Evolutionary conservation across 2,329 filamentous ascomycete species (phyloP).

Genomic region (Neopestalotiopsis sp.): DNA sequence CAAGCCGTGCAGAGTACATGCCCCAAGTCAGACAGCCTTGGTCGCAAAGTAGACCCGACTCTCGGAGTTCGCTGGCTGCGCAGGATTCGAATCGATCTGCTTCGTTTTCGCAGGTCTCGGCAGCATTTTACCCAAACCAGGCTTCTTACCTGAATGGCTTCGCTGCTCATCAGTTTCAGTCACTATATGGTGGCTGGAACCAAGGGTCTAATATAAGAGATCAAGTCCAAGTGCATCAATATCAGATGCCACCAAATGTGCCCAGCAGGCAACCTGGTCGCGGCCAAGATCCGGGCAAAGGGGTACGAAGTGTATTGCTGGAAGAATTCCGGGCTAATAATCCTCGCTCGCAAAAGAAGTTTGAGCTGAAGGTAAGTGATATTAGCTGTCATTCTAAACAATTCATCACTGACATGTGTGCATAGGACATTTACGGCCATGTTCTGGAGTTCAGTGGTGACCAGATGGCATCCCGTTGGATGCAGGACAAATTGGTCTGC

Average conservation of each 20-base stretch:
- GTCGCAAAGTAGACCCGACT: constrained; percentile 36
- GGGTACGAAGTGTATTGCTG: constrained; percentile 72
- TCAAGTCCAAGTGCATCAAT: constrained; percentile 34
- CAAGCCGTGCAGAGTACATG: too few relatives aligned
- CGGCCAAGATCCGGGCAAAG: constrained; percentile 63
- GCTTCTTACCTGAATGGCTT: constrained; percentile 37
- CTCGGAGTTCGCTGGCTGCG: constrained; percentile 39
- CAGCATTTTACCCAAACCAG: constrained; percentile 28
- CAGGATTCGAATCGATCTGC: constrained; percentile 43
- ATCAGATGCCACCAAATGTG: constrained; percentile 29
- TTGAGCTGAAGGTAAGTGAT: constrained; percentile 72
- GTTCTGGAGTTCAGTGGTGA: constrained; percentile 96
- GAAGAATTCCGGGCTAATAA: constrained; percentile 80
- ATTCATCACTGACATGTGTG: constrained; percentile 21
- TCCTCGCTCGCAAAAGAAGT: constrained; percentile 71
- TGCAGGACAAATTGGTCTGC: constrained; percentile 88
- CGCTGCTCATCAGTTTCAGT: constrained; percentile 38
- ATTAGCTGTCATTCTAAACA: not conserved
- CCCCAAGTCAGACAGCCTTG: constrained; percentile 34
- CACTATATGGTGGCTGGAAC: constrained; percentile 42
- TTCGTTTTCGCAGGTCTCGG: constrained; percentile 31
- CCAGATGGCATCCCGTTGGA: constrained; percentile 93
- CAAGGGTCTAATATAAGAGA: constrained; percentile 39
- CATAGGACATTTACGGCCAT: constrained; percentile 79
- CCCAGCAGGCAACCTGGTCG: constrained; percentile 46